These are phyloP conservation scores for Psilocybe subaeruginosa DNA, from an alignment of 768 basidiomycete species.

Conservation along the genomic window DNA sequence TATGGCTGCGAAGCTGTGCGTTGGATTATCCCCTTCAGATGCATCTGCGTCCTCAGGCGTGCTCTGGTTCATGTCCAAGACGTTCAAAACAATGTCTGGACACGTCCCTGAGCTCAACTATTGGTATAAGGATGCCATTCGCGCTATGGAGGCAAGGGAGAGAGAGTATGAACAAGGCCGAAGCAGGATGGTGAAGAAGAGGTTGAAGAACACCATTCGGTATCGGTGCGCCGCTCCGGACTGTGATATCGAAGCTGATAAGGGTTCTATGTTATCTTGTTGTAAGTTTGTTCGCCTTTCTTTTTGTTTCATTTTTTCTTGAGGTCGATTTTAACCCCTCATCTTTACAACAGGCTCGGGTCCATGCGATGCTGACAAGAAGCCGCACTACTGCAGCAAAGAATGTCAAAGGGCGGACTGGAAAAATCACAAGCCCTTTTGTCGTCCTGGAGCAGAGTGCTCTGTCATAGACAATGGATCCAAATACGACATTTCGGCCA, in stretches of 20 bases:
- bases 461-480: slow-evolving; percentile 29
- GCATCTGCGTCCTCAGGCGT: slow-evolving; percentile 16
- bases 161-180: slow-evolving; percentile 19
- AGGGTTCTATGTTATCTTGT: slow-evolving; percentile 24
- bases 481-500: background rate
- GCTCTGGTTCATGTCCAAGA: slow-evolving; percentile 21
- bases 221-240: slow-evolving; percentile 31
- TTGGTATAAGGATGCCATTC: slow-evolving; percentile 24
- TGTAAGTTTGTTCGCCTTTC: slow-evolving; percentile 19
- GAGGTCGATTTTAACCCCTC: background rate
- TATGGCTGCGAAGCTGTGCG: slow-evolving; percentile 6
- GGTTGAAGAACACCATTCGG: slow-evolving; percentile 26
- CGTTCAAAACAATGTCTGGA: slow-evolving; percentile 17
- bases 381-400: slow-evolving; percentile 34
- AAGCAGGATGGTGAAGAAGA: slow-evolving; percentile 24
- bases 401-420: slow-evolving; percentile 33
- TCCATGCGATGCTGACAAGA: slow-evolving; percentile 32
- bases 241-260: slow-evolving; percentile 30
- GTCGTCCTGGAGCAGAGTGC: slow-evolving; percentile 31
- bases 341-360: slow-evolving; percentile 24
- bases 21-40: background rate
- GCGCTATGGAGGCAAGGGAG: slow-evolving; percentile 21
- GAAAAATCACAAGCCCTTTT: slow-evolving; percentile 40
- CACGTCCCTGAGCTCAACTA: slow-evolving; percentile 14
- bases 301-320: background rate